Conservation (phyloP, 2,329 filamentous ascomycete species). For the Ceratocystis destructans region DNA sequence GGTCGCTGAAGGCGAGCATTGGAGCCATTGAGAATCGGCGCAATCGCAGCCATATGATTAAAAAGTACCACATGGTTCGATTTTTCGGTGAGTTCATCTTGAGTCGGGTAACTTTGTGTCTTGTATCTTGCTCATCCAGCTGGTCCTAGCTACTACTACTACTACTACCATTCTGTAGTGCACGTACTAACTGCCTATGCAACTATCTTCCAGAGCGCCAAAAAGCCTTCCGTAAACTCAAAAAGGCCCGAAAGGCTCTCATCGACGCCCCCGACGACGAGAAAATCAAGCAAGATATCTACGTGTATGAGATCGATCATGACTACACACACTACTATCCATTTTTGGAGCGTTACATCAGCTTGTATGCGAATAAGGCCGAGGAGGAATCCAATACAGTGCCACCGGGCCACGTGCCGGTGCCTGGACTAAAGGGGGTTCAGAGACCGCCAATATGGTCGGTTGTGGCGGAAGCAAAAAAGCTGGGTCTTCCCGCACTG, state of each 20-base stretch:
- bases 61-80: constrained; percentile 68
- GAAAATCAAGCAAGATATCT: constrained; percentile 44
- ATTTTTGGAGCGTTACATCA: constrained; percentile 55
- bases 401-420: constrained; percentile 30
- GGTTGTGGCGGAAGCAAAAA: constrained; percentile 50
- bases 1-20: constrained; percentile 51
- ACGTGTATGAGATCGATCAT: constrained; percentile 57
- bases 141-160: background rate
- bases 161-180: background rate
- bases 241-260: constrained; percentile 46
- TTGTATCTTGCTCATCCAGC: background rate
- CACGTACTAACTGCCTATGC: background rate
- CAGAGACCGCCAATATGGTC: constrained; percentile 51
- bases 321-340: constrained; percentile 64
- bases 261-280: constrained; percentile 36
- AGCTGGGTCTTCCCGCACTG: constrained; percentile 38
- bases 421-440: constrained; percentile 7
- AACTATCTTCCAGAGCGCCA: constrained; percentile 44
- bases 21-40: constrained; percentile 45
- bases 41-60: constrained; percentile 55
- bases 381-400: constrained; percentile 29
- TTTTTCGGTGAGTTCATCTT: constrained; percentile 54
- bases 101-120: background rate
- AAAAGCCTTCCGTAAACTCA: constrained; percentile 54
- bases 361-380: constrained; percentile 39